These are phyloP conservation scores for Gossypium davidsonii DNA, from an alignment of 441 rosid genomes.

Conservation along the genomic window DNA sequence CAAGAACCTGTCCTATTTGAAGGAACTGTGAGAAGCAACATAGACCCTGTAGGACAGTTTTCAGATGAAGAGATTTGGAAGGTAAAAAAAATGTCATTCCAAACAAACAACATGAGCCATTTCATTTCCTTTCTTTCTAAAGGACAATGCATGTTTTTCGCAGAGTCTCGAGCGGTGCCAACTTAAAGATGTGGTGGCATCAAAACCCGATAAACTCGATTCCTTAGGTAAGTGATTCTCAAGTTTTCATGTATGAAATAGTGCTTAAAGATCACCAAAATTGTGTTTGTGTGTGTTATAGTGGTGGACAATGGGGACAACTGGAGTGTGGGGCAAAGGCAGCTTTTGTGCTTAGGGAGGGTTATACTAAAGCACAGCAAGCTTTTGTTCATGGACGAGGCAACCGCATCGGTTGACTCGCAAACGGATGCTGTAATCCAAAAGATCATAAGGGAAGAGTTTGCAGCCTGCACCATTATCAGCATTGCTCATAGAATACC, in stretches of 20 bases:
- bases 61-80: constrained; percentile 88
- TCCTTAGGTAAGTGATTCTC: constrained; percentile 43
- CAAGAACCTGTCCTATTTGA: constrained; percentile 96
- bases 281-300: constrained; percentile 9
- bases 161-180: constrained; percentile 88
- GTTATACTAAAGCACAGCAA: constrained; percentile 78
- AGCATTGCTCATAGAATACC: constrained; percentile 97
- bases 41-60: constrained; percentile 71
- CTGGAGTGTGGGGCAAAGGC: constrained; percentile 98
- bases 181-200: constrained; percentile 64
- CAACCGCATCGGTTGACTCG: constrained; percentile 90
- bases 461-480: constrained; percentile 67
- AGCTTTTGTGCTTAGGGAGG: constrained; percentile 79
- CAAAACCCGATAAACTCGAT: constrained; percentile 80
- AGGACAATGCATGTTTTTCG: neutral
- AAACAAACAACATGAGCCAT: neutral
- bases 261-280: neutral
- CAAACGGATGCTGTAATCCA: constrained; percentile 85
- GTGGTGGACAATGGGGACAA: constrained; percentile 88
- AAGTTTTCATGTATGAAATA: neutral
- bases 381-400: constrained; percentile 81
- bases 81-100: constrained; percentile 28
- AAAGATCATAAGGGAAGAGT: constrained; percentile 78
- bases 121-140: neutral
- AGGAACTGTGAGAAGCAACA: constrained; percentile 86